Evolutionary conservation across 805 yeast genomes (phyloP), one percentile per base, ranked within the genome.

Genomic region (Suhomyces sp.): DNA sequence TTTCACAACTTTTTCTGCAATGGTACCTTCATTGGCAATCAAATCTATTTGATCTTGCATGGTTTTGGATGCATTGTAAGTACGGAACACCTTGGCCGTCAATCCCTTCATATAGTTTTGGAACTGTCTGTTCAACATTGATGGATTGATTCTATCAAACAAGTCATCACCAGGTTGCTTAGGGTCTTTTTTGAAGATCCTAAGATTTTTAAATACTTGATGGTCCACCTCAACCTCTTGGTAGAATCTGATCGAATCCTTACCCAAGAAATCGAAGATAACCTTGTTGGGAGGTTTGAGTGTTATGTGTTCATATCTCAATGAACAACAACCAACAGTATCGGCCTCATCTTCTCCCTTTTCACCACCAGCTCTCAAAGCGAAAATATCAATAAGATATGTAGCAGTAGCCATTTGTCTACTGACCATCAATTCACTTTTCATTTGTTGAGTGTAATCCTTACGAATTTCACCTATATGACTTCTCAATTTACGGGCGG

Each of bases 271-370:
- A 59, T 90, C 98, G 65, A 90, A 88, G 7, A 83, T 74, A 11
- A 91, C 96, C 4, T 74, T 83, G 47, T 78, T 79, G 6, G 96
- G 96, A 2, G 96, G 95, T 47, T 77, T 77, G 39, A 91, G 69
- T 1, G 90, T 81, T 28, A 91, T 76, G 60, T 90, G 98, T 57
- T 90, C 98, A 53, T 68, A 90, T 51, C 98, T 70, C 47, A 91
- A 72, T 1, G 97, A 90, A 64, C 98, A 91, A 63, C 98, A 91
- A 28, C 98, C 98, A 28, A 91, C 98, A 1, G 98, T 91, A 57
- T 91, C 98, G 2, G 98, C 98, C 56, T 90, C 97, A 48, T 91
- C 98, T 3, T 91, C 98, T 8, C 91, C 83, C 58, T 91, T 91
- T 60, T 91, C 97, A 50, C 97, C 96, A 57, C 97, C 97, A 1